Base-by-base conservation (phyloP, 805 yeast genomes). In the Sporopachydermia quercuum region DNA sequence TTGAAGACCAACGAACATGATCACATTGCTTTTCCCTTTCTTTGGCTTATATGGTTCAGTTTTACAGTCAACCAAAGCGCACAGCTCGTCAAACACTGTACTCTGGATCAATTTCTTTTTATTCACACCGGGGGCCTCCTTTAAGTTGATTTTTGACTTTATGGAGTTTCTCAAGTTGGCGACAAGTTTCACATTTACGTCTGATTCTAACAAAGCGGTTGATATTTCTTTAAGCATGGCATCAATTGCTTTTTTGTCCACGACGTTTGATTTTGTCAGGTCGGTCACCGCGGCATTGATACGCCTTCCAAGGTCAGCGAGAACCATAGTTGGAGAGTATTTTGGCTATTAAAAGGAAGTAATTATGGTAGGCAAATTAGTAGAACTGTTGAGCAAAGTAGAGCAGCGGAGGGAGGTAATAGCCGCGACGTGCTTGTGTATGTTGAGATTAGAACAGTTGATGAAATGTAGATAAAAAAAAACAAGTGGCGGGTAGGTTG, bases 1-100 rank as follows among this genome's bases (percentile, higher is more conserved):
- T 60, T 91, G 98, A 44, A 91, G 66, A 55, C 98, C 98, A 43
- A 91, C 98, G 69, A 91, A 82, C 98, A 91, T 91, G 47, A 91
- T 80, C 19, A 89, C 82, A 53, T 80, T 75, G 5, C 75, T 55
- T 50, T 72, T 71, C 50, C 85, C 77, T 65, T 87, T 87, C 63
- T 80, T 81, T 34, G 96, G 97, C 60, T 81, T 81, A 55, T 76
- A 89, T 5, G 82, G 68, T 39, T 61, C 62, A 11, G 53, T 52
- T 35, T 47, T 53, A 37, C 78, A 79, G 52, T 87, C 96, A 16
- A 91, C 95, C 34, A 91, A 66, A 4, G 72, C 75, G 51, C 87
- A 82, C 35, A 91, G 68, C 61, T 91, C 96, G 54, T 91, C 98
- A 60, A 81, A 91, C 35, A 91, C 93, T 14, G 93, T 81, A 58